Evolutionary conservation across 345 rosid species (phyloP).

Genomic region (Firmiana major): DNA sequence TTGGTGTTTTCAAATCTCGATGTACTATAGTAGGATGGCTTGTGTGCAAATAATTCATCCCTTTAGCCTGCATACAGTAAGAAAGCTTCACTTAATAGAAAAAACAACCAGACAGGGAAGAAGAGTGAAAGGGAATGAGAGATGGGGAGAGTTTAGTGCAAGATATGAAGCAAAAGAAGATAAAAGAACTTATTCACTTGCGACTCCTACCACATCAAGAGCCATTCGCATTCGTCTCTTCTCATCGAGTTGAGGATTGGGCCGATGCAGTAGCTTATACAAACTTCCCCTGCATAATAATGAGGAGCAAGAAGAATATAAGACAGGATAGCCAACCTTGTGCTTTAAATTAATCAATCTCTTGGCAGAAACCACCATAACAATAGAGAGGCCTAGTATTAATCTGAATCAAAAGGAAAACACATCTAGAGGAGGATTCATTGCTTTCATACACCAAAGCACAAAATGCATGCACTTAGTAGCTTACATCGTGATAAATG

Average conservation of each 20-base stretch:
- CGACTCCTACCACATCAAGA: slow-evolving; percentile 79
- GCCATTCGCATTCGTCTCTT: slow-evolving; percentile 95
- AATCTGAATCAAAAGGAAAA: not conserved
- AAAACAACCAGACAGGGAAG: not conserved
- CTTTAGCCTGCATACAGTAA: slow-evolving; percentile 65
- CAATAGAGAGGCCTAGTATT: slow-evolving; percentile 1
- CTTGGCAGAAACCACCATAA: slow-evolving; percentile 12
- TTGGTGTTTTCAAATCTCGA: slow-evolving; percentile 94
- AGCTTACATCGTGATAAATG: not conserved
- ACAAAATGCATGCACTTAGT: not conserved
- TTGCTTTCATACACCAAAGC: slow-evolving; percentile 7
- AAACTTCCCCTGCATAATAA: slow-evolving; percentile 80
- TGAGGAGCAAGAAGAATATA: slow-evolving; percentile 3
- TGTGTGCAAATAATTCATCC: slow-evolving; percentile 95
- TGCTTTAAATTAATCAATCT: not conserved
- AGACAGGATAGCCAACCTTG: not conserved
- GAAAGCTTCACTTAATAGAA: slow-evolving; percentile 9
- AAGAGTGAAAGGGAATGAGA: not conserved
- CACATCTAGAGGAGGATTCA: not conserved
- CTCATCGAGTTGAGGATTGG: slow-evolving; percentile 70
- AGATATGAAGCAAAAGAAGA: not conserved
- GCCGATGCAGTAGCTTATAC: slow-evolving; percentile 82
- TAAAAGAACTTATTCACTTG: slow-evolving; percentile 3
- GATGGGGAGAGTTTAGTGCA: not conserved
- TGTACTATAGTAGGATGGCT: slow-evolving; percentile 94